A percentile compares a stretch with the other conserved stretches of the same genome.
Evolutionary conservation across 2,329 filamentous ascomycete genomes (phyloP).

Genomic region (Neobulgaria alba): DNA sequence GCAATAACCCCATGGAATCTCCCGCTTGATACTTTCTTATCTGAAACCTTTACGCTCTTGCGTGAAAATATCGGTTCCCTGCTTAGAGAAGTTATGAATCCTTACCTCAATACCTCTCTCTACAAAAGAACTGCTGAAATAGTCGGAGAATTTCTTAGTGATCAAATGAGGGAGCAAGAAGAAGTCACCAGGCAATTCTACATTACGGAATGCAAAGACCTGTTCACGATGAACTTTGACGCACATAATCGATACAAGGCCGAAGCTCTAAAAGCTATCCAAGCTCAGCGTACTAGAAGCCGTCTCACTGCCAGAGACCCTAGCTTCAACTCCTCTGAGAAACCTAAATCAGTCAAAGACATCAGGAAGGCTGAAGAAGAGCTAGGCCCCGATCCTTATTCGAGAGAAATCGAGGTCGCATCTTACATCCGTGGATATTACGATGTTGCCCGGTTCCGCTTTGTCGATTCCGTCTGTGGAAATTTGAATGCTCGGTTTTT

Average conservation of each 20-base stretch:
- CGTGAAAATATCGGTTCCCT: constrained; percentile 26
- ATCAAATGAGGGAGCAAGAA: constrained; percentile 3
- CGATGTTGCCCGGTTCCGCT: constrained; percentile 53
- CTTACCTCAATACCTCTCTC: constrained; percentile 11
- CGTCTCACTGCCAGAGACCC: constrained; percentile 40
- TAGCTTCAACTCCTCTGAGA: not conserved
- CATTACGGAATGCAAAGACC: constrained; percentile 5
- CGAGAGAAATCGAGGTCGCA: constrained; percentile 51
- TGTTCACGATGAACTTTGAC: constrained; percentile 18
- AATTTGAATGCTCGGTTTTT: constrained; percentile 5
- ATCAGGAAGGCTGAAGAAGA: constrained; percentile 16
- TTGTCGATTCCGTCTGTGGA: constrained; percentile 42
- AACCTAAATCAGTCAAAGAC: not conserved
- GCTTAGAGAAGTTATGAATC: constrained; percentile 4
- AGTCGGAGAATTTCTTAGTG: constrained; percentile 10
- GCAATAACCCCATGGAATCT: constrained; percentile 45
- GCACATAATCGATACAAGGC: constrained; percentile 38
- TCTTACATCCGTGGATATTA: constrained; percentile 62
- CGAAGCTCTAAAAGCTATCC: constrained; percentile 38
- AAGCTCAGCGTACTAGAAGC: constrained; percentile 40
- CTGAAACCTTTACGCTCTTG: constrained; percentile 40
- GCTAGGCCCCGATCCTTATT: constrained; percentile 49
- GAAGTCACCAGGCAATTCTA: constrained; percentile 5
- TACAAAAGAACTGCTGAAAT: constrained; percentile 4
- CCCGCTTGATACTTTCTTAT: constrained; percentile 38